Conservation (phyloP, 2,329 filamentous ascomycete species). For the Penicillium sp. region DNA sequence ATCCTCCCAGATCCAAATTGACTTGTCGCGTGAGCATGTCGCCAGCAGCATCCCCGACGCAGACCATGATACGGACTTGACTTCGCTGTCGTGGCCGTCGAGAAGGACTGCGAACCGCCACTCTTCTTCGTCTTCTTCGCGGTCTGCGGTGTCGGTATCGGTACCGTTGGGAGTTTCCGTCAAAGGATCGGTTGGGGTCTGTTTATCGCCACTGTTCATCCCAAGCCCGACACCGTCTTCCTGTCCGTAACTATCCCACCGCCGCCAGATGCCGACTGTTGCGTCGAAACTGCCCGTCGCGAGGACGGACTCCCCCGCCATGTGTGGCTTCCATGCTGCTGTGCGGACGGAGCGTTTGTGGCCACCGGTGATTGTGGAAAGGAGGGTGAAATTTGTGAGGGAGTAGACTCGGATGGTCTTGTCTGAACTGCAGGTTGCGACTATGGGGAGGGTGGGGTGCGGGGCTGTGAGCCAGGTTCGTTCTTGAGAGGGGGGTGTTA, state of each 20-base stretch:
- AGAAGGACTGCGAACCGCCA: constrained; percentile 92
- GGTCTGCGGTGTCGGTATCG: constrained; percentile 44
- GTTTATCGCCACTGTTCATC: neutral
- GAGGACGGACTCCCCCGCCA: constrained; percentile 68
- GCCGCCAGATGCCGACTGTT: constrained; percentile 81
- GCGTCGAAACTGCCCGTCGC: constrained; percentile 94
- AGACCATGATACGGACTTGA: constrained; percentile 72
- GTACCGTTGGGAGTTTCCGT: constrained; percentile 12
- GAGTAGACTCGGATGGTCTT: constrained; percentile 90
- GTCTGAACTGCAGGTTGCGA: constrained; percentile 83
- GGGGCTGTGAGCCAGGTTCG: constrained; percentile 85
- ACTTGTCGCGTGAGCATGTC: constrained; percentile 89
- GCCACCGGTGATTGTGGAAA: constrained; percentile 78
- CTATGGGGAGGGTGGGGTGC: constrained; percentile 81
- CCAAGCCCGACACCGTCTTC: constrained; percentile 23
- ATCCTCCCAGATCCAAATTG: constrained; percentile 98
- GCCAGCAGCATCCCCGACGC: constrained; percentile 75
- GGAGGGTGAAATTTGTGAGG: constrained; percentile 73
- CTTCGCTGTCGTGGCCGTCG: constrained; percentile 92
- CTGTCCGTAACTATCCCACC: constrained; percentile 52
- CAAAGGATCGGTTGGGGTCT: neutral
- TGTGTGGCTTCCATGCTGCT: constrained; percentile 80
- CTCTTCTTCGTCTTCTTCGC: constrained; percentile 68
- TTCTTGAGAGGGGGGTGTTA: constrained; percentile 52
- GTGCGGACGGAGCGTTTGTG: constrained; percentile 88